Evolutionary conservation across 2,329 filamentous ascomycete species (phyloP).

Genomic region (Verticillium nonalfalfae): DNA sequence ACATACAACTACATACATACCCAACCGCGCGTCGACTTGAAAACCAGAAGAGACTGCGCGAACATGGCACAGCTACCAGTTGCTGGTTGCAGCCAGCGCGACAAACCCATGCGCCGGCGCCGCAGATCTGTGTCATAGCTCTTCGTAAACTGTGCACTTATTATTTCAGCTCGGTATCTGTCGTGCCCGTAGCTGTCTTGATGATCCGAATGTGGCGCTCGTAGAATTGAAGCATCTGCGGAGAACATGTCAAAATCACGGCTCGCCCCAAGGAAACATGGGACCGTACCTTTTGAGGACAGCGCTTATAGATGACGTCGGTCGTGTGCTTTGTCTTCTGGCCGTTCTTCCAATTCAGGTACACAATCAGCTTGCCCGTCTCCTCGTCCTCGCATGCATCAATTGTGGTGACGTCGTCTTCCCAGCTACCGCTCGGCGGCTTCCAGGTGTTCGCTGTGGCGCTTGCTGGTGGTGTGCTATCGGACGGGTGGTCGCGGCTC

Average conservation of each 20-base stretch:
- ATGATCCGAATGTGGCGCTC: constrained; percentile 51
- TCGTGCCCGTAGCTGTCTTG: constrained; percentile 18
- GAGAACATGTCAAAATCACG: neutral
- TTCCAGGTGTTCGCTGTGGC: constrained; percentile 45
- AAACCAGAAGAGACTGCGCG: neutral
- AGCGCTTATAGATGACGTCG: constrained; percentile 63
- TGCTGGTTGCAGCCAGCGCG: neutral
- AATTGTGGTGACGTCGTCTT: constrained; percentile 63
- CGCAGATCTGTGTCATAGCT: neutral
- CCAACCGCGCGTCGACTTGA: neutral
- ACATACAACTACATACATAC: neutral
- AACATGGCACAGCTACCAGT: neutral
- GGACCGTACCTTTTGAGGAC: constrained; percentile 63
- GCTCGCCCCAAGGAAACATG: constrained; percentile 10
- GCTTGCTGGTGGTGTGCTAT: constrained; percentile 40
- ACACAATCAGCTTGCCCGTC: constrained; percentile 55
- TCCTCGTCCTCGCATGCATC: constrained; percentile 66
- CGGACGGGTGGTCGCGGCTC: constrained; percentile 42
- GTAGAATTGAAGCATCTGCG: constrained; percentile 54
- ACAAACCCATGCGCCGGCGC: neutral
- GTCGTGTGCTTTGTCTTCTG: constrained; percentile 70
- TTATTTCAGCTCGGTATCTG: neutral
- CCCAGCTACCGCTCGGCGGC: constrained; percentile 70
- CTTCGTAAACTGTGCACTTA: neutral
- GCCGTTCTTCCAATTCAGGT: constrained; percentile 67